These are phyloP conservation scores for Hyphodiscus sp. DNA, from an alignment of 2,329 filamentous ascomycete species.

Conservation along the genomic window DNA sequence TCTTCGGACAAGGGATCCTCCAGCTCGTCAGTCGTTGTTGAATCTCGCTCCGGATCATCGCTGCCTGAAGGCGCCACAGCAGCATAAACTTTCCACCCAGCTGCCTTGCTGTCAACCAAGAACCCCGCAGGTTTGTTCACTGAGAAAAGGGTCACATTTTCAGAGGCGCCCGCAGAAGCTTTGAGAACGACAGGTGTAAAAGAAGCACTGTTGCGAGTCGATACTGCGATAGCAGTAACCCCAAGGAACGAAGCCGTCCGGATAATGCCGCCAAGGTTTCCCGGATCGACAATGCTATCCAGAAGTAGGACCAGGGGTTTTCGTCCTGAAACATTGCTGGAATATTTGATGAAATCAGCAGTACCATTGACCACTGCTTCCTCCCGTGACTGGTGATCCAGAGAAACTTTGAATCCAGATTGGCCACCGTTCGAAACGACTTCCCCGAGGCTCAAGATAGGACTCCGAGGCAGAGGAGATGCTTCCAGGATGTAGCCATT, in stretches of 20 bases:
- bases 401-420: constrained; percentile 49
- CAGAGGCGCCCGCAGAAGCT: constrained; percentile 80
- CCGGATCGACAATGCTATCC: constrained; percentile 75
- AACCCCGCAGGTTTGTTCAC: constrained; percentile 64
- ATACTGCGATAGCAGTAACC: constrained; percentile 74
- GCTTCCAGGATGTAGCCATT: constrained; percentile 86
- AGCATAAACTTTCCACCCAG: constrained; percentile 80
- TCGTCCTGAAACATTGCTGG: constrained; percentile 32
- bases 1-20: constrained; percentile 50
- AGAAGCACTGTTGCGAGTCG: constrained; percentile 64
- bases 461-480: constrained; percentile 70
- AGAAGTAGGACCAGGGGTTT: constrained; percentile 69
- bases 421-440: constrained; percentile 21
- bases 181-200: constrained; percentile 77
- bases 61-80: constrained; percentile 51
- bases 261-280: constrained; percentile 84
- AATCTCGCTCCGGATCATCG: constrained; percentile 24
- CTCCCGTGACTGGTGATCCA: constrained; percentile 67
- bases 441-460: constrained; percentile 49
- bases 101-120: constrained; percentile 56
- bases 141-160: constrained; percentile 68
- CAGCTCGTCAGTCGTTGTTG: constrained; percentile 42
- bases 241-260: constrained; percentile 89
- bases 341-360: constrained; percentile 40
- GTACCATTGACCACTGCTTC: constrained; percentile 68